Evolutionary conservation across 768 basidiomycete genomes (phyloP), one percentile per base, ranked within the genome.

Genomic region (Hericium erinaceus): DNA sequence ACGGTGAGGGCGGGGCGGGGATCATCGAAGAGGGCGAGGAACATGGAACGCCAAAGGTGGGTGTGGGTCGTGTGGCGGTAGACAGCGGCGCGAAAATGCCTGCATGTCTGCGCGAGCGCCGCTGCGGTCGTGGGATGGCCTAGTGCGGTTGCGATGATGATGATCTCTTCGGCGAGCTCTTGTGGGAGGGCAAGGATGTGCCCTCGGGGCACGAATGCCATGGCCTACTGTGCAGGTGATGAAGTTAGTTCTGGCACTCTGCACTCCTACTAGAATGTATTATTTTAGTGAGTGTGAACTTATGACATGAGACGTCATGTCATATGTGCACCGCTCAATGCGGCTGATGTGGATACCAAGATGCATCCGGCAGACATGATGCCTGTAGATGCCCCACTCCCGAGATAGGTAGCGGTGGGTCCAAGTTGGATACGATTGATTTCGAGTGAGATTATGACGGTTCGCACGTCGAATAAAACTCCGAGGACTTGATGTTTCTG

Each of bases 41-140:
- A 76, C 59, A 75, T 60, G 33, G 66, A 60, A 13, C 72, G 67
- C 75, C 75, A 76, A 13, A 76, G 66, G 58, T 75, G 70, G 10
- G 63, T 58, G 57, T 72, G 70, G 1, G 54, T 18, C 12, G 67
- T 56, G 4, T 33, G 28, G 24, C 64, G 58, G 60, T 74, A 71
- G 10, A 75, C 66, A 40, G 74, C 66, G 11, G 59, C 48, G 39
- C 57, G 61, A 55, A 70, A 61, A 11, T 61, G 39, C 12, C 62
- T 63, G 59, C 70, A 75, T 26, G 75, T 71, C 62, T 67, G 69
- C 13, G 72, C 61, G 48, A 74, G 63, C 12, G 68, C 59, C 11
- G 75, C 56, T 40, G 71, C 62, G 28, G 69, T 61, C 12, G 58
- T 52, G 24, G 68, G 69, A 56, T 61, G 63, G 3, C 69, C 65